phyloP scores from a whole-genome alignment of 805 yeast genomes.

The Myxozyma sirexii region DNA sequence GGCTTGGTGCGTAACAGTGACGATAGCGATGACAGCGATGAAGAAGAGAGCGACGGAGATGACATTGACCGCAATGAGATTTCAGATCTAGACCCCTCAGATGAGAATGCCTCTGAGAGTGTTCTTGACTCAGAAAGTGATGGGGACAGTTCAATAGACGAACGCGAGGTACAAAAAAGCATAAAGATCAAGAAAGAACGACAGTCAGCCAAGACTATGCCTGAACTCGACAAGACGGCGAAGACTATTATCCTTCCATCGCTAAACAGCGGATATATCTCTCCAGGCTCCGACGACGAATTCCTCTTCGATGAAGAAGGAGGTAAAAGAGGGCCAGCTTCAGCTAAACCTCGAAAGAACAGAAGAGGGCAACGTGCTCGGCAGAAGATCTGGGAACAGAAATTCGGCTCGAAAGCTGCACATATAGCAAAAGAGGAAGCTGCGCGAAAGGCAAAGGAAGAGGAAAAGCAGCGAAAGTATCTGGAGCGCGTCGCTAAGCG shows the following conservation, averaged over 20 bases:
- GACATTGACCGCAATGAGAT: conserved; percentile 14
- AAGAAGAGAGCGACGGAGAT: conserved; percentile 7
- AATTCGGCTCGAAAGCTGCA: conserved; percentile 80
- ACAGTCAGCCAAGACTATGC: too few relatives aligned
- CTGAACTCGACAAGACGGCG: conserved; percentile 16
- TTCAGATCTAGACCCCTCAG: conserved; percentile 12
- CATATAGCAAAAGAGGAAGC: conserved; percentile 73
- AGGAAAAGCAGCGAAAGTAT: conserved; percentile 49
- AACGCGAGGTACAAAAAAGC: conserved; percentile 8
- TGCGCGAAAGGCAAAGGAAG: conserved; percentile 58
- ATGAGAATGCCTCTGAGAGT: neutral
- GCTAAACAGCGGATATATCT: conserved; percentile 75
- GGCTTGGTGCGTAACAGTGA: conserved; percentile 14
- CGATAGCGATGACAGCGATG: conserved; percentile 8
- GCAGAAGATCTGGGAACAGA: conserved; percentile 93
- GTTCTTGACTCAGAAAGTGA: neutral
- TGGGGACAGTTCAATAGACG: conserved; percentile 34
- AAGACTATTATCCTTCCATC: conserved; percentile 58
- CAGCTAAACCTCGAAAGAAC: conserved; percentile 61
- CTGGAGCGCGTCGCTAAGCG: conserved; percentile 15
- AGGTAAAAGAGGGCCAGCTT: conserved; percentile 13
- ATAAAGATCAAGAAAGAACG: neutral
- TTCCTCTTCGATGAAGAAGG: conserved; percentile 46
- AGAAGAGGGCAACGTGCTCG: conserved; percentile 97
- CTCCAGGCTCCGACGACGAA: conserved; percentile 70